These are phyloP conservation scores for Salisapilia sapeloensis DNA, from an alignment of 352 stramenopile species.

Conservation along the genomic window DNA sequence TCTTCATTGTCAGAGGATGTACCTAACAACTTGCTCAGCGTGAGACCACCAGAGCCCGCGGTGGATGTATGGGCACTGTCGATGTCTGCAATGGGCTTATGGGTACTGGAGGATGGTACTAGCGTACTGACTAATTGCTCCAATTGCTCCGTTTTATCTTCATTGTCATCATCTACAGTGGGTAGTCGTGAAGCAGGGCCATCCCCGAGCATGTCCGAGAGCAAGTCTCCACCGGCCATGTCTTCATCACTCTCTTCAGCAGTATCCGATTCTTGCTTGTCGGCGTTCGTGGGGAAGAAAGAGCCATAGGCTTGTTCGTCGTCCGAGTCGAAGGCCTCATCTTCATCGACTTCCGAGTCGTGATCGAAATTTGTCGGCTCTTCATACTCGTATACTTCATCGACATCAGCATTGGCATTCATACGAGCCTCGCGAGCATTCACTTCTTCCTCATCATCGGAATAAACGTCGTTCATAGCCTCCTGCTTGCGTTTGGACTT, in stretches of 20 bases:
- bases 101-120: no score
- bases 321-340: constrained; percentile 89
- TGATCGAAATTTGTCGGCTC: constrained; percentile 55
- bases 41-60: constrained; percentile 11
- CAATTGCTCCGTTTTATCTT: constrained; percentile 10
- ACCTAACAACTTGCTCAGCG: constrained; percentile 21
- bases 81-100: no score
- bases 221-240: constrained; percentile 38
- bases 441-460: constrained; percentile 62
- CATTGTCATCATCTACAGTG: constrained; percentile 16
- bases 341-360: constrained; percentile 89
- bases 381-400: constrained; percentile 74
- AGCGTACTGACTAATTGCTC: no score
- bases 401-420: constrained; percentile 54
- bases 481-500: constrained; percentile 8
- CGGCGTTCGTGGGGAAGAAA: constrained; percentile 39
- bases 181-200: constrained; percentile 29
- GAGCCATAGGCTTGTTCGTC: constrained; percentile 80
- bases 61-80: constrained; percentile 5
- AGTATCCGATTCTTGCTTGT: constrained; percentile 12
- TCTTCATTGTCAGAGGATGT: constrained; percentile 8
- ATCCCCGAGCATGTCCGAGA: constrained; percentile 58
- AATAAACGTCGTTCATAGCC: constrained; percentile 54
- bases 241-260: constrained; percentile 27
- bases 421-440: constrained; percentile 41